phyloP scores from a whole-genome alignment of 2,329 filamentous ascomycete species.

The Aaosphaeria arxii region DNA sequence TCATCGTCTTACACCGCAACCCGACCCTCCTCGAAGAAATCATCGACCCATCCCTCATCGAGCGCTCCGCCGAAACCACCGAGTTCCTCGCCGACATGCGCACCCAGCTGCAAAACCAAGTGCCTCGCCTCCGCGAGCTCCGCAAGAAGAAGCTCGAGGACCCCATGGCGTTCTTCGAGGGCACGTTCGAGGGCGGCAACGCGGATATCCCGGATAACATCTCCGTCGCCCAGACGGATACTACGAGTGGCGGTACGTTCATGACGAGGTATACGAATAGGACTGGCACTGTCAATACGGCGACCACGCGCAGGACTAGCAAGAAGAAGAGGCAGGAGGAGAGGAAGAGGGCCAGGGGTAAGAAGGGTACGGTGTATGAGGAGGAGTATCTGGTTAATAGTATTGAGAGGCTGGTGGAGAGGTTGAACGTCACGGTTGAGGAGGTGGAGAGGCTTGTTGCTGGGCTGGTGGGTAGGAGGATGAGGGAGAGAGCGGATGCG shows the following conservation, averaged over 20 bases:
- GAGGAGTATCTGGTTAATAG: conserved; percentile 95
- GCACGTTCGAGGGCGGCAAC: conserved; percentile 49
- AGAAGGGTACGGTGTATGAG: conserved; percentile 97
- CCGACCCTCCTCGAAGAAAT: conserved; percentile 58
- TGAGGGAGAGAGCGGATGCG: conserved; percentile 82
- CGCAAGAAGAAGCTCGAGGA: conserved; percentile 78
- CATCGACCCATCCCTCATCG: conserved; percentile 75
- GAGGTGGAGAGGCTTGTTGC: conserved; percentile 75
- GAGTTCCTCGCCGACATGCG: conserved; percentile 94
- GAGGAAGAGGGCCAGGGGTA: conserved; percentile 88
- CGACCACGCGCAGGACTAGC: conserved; percentile 73
- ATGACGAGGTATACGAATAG: conserved; percentile 90
- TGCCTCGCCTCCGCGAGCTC: conserved; percentile 81
- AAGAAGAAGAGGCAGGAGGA: conserved; percentile 90
- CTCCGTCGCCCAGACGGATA: conserved; percentile 80
- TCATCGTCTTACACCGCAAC: conserved; percentile 61
- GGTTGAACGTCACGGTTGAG: conserved; percentile 68
- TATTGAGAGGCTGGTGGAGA: conserved; percentile 76
- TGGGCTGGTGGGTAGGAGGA: conserved; percentile 72
- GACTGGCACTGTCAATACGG: conserved; percentile 68
- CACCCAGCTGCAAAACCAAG: conserved; percentile 75
- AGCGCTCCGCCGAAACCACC: conserved; percentile 77
- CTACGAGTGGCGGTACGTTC: conserved; percentile 75
- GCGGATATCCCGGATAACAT: conserved; percentile 86
- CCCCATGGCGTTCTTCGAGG: conserved; percentile 84